phyloP scores from a whole-genome alignment of 257 asterid species.

The Datura wrightii region DNA sequence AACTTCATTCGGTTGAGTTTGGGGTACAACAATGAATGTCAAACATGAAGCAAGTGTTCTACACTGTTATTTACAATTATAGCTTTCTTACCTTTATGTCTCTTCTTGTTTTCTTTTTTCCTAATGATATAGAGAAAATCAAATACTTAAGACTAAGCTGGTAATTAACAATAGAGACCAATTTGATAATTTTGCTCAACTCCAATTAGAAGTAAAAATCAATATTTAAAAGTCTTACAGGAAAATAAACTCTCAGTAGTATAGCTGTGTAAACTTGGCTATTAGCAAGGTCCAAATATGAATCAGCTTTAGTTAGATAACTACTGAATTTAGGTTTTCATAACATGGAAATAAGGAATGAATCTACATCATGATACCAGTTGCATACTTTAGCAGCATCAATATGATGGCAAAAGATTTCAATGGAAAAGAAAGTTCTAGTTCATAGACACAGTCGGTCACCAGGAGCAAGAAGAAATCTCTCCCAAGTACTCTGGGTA shows the following conservation, averaged over 20 bases:
- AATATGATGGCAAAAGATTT: not conserved
- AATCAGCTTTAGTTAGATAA: not conserved
- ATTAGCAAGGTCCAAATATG: not conserved
- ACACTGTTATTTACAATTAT: not conserved
- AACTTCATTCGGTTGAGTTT: not conserved
- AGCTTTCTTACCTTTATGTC: not conserved
- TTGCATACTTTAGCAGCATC: not conserved
- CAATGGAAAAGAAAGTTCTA: not conserved
- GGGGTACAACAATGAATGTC: not conserved
- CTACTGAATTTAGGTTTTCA: not conserved
- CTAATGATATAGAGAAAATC: not conserved
- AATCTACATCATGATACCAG: not conserved
- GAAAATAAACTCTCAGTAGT: not conserved
- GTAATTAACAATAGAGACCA: constrained; percentile 11
- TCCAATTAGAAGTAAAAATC: not conserved
- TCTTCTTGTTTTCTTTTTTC: not conserved
- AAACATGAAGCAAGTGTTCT: not conserved
- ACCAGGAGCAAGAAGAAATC: not conserved
- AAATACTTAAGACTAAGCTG: not conserved
- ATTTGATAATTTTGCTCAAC: not conserved
- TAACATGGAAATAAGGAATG: not conserved
- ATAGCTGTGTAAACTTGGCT: not conserved
- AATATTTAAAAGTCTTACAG: not conserved
- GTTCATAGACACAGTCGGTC: not conserved
- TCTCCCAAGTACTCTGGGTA: not conserved